These are phyloP conservation scores for Fusarium pseudoanthophilum DNA, from an alignment of 2,329 filamentous ascomycete genomes.

Conservation along the genomic window DNA sequence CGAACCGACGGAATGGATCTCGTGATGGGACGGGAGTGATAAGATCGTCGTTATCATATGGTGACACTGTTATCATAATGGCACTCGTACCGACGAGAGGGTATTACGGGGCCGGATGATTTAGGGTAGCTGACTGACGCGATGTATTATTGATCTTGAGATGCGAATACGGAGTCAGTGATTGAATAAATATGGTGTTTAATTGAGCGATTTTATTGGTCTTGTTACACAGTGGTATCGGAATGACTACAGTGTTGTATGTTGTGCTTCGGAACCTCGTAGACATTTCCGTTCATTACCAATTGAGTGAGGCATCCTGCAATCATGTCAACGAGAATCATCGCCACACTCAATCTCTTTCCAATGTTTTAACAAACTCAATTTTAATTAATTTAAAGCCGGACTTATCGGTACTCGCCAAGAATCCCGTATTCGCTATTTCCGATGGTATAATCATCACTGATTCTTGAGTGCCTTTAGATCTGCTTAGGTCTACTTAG, in stretches of 20 bases:
- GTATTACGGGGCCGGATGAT: background rate
- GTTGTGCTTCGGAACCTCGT: background rate
- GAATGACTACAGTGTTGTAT: no score
- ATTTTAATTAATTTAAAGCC: background rate
- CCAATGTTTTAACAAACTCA: background rate
- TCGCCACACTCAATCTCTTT: background rate
- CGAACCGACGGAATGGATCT: conserved; percentile 4
- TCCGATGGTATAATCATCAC: conserved; percentile 6
- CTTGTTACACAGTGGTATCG: background rate
- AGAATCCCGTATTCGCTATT: background rate
- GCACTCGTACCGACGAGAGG: background rate
- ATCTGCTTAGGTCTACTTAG: background rate
- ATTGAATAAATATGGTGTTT: background rate
- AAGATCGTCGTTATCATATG: background rate
- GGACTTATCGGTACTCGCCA: conserved; percentile 17
- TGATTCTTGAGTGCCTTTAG: background rate
- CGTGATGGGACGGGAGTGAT: background rate
- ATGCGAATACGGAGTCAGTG: background rate
- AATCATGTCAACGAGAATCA: background rate
- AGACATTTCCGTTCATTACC: background rate
- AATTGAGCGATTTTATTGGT: background rate
- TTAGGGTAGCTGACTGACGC: background rate
- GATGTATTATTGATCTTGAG: rapidly evolving
- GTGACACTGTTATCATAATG: background rate
- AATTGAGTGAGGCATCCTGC: background rate